phyloP scores from a whole-genome alignment of 1,284 basidiomycete genomes.

The Blastosporella zonata region DNA sequence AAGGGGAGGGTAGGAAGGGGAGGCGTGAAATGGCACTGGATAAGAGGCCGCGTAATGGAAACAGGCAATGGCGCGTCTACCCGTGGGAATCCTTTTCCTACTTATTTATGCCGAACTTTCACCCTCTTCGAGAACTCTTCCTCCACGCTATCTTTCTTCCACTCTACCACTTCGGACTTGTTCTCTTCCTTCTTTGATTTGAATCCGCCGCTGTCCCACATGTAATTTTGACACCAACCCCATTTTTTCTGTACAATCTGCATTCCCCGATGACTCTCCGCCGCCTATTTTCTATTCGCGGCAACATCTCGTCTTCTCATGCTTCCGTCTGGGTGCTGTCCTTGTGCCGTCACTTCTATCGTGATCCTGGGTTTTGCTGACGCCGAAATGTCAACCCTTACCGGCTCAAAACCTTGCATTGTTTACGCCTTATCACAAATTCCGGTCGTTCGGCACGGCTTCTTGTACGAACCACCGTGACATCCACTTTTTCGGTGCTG shows the following conservation, averaged over 20 bases:
- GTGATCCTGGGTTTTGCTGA: conserved; percentile 4
- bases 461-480: not conserved
- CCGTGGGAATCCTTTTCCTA: conserved; percentile 28
- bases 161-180: conserved; percentile 10
- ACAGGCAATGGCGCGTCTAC: conserved; percentile 29
- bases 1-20: conserved; percentile 7
- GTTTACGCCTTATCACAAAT: not conserved
- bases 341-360: not conserved
- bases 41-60: conserved; percentile 33
- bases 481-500: not conserved
- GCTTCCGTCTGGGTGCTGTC: conserved; percentile 6
- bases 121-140: conserved; percentile 15
- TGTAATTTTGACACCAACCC: conserved; percentile 7
- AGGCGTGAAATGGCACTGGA: conserved; percentile 13
- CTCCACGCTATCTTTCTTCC: conserved; percentile 14
- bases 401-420: not conserved
- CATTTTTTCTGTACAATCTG: conserved; percentile 7
- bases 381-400: not conserved
- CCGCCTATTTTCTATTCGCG: conserved; percentile 20
- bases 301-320: conserved; percentile 11
- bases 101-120: conserved; percentile 25
- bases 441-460: conserved; percentile 5
- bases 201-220: conserved; percentile 7
- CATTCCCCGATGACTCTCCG: conserved; percentile 30
- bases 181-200: conserved; percentile 12